Percentiles rank a stretch among this genome's conserved stretches.
Conservation (phyloP, 495 filamentous ascomycete species). For the Neurospora hispaniola region DNA sequence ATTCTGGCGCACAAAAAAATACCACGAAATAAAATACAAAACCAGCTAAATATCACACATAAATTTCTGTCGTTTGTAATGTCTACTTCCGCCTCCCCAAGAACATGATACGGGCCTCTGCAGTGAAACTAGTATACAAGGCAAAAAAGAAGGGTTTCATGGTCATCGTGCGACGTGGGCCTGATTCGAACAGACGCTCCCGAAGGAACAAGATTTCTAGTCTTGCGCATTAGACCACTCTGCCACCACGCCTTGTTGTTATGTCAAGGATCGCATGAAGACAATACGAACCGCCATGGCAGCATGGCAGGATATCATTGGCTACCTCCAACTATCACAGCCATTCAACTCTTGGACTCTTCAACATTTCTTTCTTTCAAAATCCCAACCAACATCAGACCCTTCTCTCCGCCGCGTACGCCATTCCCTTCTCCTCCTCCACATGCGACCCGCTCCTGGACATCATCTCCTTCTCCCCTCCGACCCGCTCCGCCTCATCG, state of each 20-base stretch:
- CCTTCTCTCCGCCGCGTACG: background rate
- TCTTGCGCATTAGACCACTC: background rate
- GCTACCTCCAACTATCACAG: background rate
- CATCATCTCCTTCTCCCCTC: constrained; percentile 8
- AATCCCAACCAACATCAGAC: background rate
- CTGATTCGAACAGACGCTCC: background rate
- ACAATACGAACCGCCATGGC: background rate
- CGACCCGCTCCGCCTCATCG: constrained; percentile 27
- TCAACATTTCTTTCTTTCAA: background rate
- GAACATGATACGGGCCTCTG: background rate
- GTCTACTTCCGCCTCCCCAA: background rate
- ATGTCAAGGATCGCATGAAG: background rate
- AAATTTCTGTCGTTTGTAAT: background rate
- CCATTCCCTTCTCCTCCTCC: background rate
- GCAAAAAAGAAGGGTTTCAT: background rate
- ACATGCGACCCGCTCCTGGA: background rate
- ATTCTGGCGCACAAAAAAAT: background rate
- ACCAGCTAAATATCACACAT: background rate
- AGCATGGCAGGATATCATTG: background rate
- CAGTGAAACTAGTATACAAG: background rate
- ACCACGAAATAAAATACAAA: too few species aligned
- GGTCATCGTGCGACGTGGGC: background rate
- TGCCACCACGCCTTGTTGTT: background rate
- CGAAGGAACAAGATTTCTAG: too few species aligned
- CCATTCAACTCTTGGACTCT: background rate